Evolutionary conservation across 2,329 filamentous ascomycete species (phyloP).

Genomic region (Alternaria dauci): DNA sequence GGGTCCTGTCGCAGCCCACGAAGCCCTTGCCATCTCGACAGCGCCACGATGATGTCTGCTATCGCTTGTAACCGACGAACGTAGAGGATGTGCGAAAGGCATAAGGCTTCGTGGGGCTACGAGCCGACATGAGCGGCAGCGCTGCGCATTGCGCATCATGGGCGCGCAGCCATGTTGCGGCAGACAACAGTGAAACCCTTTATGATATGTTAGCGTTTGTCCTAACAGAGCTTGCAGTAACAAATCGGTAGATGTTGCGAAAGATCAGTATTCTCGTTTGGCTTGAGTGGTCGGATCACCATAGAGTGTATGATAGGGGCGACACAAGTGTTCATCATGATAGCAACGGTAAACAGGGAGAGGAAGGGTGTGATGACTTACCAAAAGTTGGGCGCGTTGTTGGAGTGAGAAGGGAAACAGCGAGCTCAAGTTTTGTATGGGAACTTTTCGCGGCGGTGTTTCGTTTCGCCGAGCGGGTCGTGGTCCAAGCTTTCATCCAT

Average conservation of each 20-base stretch:
- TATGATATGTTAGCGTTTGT: constrained; percentile 31
- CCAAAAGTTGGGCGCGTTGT: constrained; percentile 32
- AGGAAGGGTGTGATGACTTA: constrained; percentile 35
- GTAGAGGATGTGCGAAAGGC: neutral
- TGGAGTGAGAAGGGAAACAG: constrained; percentile 22
- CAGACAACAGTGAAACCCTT: neutral
- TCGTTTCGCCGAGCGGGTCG: constrained; percentile 28
- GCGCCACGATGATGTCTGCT: neutral
- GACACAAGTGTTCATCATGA: constrained; percentile 51
- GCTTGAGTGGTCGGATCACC: constrained; percentile 53
- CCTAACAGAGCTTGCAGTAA: constrained; percentile 10
- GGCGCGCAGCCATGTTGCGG: neutral
- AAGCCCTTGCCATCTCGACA: constrained; percentile 11
- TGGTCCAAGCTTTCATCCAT: constrained; percentile 16
- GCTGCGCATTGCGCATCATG: constrained; percentile 1
- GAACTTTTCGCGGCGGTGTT: constrained; percentile 34
- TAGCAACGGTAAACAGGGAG: constrained; percentile 10
- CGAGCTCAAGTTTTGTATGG: constrained; percentile 27
- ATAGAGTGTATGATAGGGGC: constrained; percentile 53
- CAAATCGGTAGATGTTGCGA: constrained; percentile 14
- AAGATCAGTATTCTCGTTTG: constrained; percentile 51
- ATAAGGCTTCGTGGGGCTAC: constrained; percentile 9
- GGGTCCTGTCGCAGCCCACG: constrained; percentile 22
- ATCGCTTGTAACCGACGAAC: constrained; percentile 6
- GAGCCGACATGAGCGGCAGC: neutral